A percentile compares a stretch with the other conserved stretches of the same genome.
These are phyloP conservation scores for Alternaria gaisen DNA, from an alignment of 2,329 filamentous ascomycete genomes.

Conservation along the genomic window DNA sequence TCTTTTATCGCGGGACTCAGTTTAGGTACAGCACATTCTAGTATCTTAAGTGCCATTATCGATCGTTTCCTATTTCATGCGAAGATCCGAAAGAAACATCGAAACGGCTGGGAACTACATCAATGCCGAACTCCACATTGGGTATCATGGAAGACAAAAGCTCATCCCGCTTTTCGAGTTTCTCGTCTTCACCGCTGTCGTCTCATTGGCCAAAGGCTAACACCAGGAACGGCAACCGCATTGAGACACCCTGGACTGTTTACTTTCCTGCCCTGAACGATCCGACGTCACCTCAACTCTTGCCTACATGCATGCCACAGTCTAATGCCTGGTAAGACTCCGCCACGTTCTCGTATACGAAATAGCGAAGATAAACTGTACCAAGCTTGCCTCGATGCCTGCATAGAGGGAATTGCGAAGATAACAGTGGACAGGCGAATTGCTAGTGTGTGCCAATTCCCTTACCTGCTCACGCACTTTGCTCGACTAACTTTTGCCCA, in stretches of 20 bases:
- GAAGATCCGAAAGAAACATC: neutral
- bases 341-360: conserved; percentile 4
- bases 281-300: neutral
- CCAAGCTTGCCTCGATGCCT: conserved; percentile 23
- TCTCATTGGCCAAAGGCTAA: neutral
- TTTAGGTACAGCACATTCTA: neutral
- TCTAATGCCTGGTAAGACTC: conserved; percentile 20
- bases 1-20: neutral
- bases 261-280: neutral
- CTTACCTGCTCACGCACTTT: conserved; percentile 4
- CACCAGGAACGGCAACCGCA: neutral
- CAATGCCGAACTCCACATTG: neutral
- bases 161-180: neutral
- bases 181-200: neutral
- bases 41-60: neutral
- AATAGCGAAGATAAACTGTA: conserved; percentile 25
- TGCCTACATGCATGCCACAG: neutral
- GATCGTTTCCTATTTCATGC: neutral
- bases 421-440: conserved; percentile 19
- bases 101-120: neutral
- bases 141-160: neutral
- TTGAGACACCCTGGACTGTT: neutral
- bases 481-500: conserved; percentile 7
- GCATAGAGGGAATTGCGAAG: conserved; percentile 28
- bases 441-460: conserved; percentile 10